These are phyloP conservation scores for Coffea humblotiana DNA, from an alignment of 305 asterid species.

Conservation along the genomic window DNA sequence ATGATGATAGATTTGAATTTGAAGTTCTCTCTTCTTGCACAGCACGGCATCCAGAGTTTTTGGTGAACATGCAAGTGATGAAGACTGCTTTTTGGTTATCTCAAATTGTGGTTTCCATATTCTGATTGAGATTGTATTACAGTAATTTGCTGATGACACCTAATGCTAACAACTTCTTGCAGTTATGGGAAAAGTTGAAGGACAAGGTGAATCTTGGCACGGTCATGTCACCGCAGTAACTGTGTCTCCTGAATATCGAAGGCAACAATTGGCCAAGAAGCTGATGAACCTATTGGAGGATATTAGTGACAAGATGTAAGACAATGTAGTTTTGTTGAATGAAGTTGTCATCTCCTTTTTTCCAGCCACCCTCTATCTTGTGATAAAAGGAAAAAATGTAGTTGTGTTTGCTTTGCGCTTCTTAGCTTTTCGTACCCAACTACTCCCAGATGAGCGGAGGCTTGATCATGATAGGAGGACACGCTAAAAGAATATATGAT, in stretches of 20 bases:
- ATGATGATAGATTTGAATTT: not conserved
- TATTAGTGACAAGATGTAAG: conserved; percentile 35
- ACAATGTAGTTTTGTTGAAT: conserved; percentile 26
- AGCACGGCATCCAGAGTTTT: not conserved
- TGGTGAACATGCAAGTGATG: not conserved
- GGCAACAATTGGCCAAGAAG: conserved; percentile 95
- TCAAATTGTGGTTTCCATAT: not conserved
- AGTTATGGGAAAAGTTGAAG: conserved; percentile 99
- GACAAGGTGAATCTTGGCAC: conserved; percentile 99
- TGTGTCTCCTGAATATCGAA: conserved; percentile 87
- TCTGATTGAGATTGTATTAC: not conserved
- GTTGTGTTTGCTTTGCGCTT: not conserved
- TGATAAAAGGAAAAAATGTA: not conserved
- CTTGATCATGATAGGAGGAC: not conserved
- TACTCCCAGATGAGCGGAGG: not conserved
- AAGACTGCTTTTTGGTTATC: not conserved
- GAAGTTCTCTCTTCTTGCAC: not conserved
- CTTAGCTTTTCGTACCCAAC: not conserved
- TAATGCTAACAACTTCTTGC: conserved; percentile 17
- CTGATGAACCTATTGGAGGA: conserved; percentile 91
- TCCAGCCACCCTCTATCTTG: not conserved
- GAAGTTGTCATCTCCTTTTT: not conserved
- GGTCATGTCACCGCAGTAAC: conserved; percentile 97
- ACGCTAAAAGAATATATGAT: not conserved
- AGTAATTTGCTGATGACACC: not conserved